phyloP scores from a whole-genome alignment of 176 grass and related monocot species.

The Coix lacrymajobi region DNA sequence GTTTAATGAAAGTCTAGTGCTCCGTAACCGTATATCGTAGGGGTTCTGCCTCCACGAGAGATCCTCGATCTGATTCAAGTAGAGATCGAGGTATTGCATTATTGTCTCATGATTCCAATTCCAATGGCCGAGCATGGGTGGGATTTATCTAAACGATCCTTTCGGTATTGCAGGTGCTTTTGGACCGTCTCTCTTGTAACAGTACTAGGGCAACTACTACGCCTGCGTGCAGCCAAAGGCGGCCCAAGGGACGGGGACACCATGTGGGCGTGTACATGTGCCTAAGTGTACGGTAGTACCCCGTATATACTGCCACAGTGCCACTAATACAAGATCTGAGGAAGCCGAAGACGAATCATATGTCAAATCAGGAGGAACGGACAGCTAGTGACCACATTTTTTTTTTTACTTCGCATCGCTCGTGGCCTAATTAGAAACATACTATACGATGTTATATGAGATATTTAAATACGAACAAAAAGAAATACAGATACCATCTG shows the following conservation, averaged over 20 bases:
- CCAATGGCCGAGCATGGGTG: background rate
- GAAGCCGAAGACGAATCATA: conserved; percentile 13
- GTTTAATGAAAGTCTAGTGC: no score
- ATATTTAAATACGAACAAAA: no score
- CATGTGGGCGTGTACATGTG: background rate
- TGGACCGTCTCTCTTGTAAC: no score
- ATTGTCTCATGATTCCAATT: background rate
- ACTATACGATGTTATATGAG: no score
- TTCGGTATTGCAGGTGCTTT: background rate
- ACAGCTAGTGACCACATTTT: background rate
- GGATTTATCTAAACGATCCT: background rate
- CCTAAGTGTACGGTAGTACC: background rate
- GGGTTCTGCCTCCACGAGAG: no score
- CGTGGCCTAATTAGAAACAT: no score
- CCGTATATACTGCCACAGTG: no score
- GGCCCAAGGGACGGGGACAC: no score
- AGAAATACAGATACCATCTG: no score
- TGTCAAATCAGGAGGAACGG: background rate
- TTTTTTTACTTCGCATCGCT: no score
- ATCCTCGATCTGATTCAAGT: background rate
- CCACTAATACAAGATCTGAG: background rate
- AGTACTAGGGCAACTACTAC: background rate
- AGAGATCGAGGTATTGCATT: background rate
- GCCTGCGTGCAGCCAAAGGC: background rate
- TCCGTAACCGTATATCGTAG: no score